Conservation (phyloP, 164 flowering plant genomes). For the Stephania japonica region DNA sequence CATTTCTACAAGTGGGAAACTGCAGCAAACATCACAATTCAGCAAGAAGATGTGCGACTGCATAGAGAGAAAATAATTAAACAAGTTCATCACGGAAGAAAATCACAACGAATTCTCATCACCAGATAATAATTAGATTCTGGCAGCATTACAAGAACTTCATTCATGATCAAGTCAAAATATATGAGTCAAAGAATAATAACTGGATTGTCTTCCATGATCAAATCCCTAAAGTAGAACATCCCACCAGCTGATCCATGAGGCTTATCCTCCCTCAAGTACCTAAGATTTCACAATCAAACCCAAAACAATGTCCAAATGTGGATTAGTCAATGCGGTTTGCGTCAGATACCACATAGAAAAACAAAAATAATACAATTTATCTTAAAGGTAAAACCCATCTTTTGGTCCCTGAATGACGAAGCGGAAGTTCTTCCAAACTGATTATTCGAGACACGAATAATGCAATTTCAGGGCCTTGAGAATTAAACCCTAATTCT, state of each 20-base stretch:
- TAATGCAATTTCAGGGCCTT: too few relatives aligned
- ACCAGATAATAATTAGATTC: neutral
- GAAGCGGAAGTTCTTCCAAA: too few relatives aligned
- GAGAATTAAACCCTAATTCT: too few relatives aligned
- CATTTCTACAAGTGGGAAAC: conserved; percentile 87
- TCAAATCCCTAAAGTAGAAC: conserved; percentile 73
- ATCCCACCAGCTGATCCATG: conserved; percentile 97
- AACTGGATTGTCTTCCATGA: conserved; percentile 95
- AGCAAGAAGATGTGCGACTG: conserved; percentile 92
- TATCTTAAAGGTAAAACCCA: too few relatives aligned
- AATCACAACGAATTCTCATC: neutral
- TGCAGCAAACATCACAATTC: conserved; percentile 95
- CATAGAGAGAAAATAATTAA: conserved; percentile 6
- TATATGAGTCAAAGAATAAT: conserved; percentile 7
- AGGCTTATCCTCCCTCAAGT: conserved; percentile 84
- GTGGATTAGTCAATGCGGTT: too few relatives aligned
- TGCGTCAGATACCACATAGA: too few relatives aligned
- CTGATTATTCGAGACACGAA: too few relatives aligned
- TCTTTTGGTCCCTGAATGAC: too few relatives aligned
- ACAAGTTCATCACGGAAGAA: neutral
- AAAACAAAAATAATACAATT: too few relatives aligned
- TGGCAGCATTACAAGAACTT: neutral
- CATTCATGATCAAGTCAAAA: neutral
- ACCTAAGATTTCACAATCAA: conserved; percentile 35
- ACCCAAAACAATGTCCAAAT: too few relatives aligned